These are phyloP conservation scores for Lodderomyces beijingensis DNA, from an alignment of 1,139 yeast species.

Conservation along the genomic window DNA sequence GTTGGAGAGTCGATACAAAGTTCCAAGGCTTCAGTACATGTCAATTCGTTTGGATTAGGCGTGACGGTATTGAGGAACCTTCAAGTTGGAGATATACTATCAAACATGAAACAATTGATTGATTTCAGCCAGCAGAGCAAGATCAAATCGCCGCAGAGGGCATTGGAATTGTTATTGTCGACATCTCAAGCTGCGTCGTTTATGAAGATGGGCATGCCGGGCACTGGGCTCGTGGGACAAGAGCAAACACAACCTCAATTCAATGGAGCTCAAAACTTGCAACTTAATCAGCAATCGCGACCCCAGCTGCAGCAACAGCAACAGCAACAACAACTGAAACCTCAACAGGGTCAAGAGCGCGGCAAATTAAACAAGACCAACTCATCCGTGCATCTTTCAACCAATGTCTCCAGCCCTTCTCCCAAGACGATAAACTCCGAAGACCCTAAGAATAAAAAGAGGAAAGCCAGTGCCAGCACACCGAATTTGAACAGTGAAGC, in stretches of 20 bases:
- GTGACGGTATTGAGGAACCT: constrained; percentile 62
- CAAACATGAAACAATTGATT: constrained; percentile 63
- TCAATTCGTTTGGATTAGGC: constrained; percentile 53
- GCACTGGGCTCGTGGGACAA: constrained; percentile 5
- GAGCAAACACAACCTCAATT: constrained; percentile 10
- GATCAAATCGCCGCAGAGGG: constrained; percentile 51
- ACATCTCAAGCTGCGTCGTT: constrained; percentile 17
- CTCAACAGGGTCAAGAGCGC: neutral
- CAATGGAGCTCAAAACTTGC: constrained; percentile 11
- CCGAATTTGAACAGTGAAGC: constrained; percentile 9
- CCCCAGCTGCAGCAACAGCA: too few relatives aligned
- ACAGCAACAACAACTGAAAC: constrained; percentile 5
- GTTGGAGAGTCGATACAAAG: constrained; percentile 20
- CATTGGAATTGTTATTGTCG: constrained; percentile 49
- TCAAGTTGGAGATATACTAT: constrained; percentile 76
- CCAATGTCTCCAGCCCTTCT: constrained; percentile 17
- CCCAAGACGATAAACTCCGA: constrained; percentile 18
- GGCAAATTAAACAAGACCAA: neutral
- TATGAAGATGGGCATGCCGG: constrained; percentile 13
- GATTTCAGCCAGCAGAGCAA: constrained; percentile 45
- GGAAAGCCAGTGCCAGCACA: constrained; percentile 15
- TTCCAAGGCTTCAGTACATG: constrained; percentile 22
- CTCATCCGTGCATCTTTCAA: neutral
- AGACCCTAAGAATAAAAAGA: constrained; percentile 20
- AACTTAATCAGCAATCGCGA: too few relatives aligned